phyloP scores from a whole-genome alignment of 176 grass and related monocot species.

The Dactylis glomerata region DNA sequence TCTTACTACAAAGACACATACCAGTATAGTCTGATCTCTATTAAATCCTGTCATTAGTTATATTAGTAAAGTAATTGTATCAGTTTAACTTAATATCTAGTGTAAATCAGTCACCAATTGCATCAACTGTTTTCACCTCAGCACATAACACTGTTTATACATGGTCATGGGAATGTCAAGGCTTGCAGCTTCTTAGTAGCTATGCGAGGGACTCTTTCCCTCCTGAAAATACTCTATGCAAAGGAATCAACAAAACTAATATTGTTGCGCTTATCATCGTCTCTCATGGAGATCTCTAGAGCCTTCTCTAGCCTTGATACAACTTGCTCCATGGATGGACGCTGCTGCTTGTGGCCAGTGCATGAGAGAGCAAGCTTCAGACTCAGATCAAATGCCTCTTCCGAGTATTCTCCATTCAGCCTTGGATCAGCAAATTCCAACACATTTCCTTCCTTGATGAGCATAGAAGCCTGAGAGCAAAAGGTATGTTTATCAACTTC shows the following conservation, averaged over 20 bases:
- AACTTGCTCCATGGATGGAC: conserved; percentile 63
- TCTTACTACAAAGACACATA: background rate
- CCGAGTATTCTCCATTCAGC: conserved; percentile 47
- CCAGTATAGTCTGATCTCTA: background rate
- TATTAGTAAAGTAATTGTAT: background rate
- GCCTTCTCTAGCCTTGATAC: conserved; percentile 49
- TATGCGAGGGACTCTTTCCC: conserved; percentile 19
- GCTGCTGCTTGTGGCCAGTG: conserved; percentile 56
- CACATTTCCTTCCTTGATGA: conserved; percentile 44
- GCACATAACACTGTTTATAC: conserved; percentile 13
- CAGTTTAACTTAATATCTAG: conserved; percentile 7
- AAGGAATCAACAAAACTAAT: conserved; percentile 34
- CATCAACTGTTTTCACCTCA: background rate
- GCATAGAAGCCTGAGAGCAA: conserved; percentile 40
- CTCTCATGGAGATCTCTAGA: conserved; percentile 44
- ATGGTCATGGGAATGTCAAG: conserved; percentile 22
- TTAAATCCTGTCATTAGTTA: background rate
- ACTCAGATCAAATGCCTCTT: conserved; percentile 54
- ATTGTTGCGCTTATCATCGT: conserved; percentile 3
- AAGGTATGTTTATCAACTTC: conserved; percentile 2
- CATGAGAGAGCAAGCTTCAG: conserved; percentile 63
- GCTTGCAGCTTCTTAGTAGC: background rate
- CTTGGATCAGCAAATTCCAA: conserved; percentile 56
- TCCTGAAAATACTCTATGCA: conserved; percentile 24
- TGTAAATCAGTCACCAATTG: background rate